Conservation (phyloP, 31 red algal species). For the Asparagopsis taxiformis region DNA sequence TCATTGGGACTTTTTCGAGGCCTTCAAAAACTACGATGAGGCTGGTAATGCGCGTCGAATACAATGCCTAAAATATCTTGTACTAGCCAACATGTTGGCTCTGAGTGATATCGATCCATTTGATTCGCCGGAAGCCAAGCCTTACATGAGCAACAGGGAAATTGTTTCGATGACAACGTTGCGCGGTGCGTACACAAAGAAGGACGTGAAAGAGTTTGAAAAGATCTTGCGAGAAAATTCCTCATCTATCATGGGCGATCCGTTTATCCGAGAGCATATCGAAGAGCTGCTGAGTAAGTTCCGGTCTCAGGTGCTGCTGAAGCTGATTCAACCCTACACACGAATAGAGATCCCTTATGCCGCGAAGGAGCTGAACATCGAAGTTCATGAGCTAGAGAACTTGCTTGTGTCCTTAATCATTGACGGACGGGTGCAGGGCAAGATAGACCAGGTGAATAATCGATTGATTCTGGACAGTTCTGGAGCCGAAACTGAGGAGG, state of each 20-base stretch:
- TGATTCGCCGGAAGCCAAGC: constrained; percentile 95
- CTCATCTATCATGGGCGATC: constrained; percentile 84
- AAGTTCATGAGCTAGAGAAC: constrained; percentile 84
- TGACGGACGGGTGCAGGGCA: constrained; percentile 81
- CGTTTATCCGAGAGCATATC: constrained; percentile 89
- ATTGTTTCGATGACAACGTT: constrained; percentile 90
- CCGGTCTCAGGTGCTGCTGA: constrained; percentile 82
- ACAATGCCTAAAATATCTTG: constrained; percentile 95
- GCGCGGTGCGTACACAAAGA: constrained; percentile 77
- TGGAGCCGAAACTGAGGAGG: constrained; percentile 19
- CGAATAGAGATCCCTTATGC: constrained; percentile 82
- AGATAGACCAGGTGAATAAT: constrained; percentile 93
- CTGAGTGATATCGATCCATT: constrained; percentile 93
- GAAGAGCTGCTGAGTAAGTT: constrained; percentile 79
- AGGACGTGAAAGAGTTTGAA: constrained; percentile 91
- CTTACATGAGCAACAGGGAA: constrained; percentile 90
- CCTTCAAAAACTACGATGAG: constrained; percentile 99
- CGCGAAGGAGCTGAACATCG: constrained; percentile 78
- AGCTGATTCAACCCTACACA: constrained; percentile 89
- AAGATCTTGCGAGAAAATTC: constrained; percentile 80
- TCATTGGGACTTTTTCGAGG: constrained; percentile 93
- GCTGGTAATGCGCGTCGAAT: constrained; percentile 85
- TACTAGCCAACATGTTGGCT: constrained; percentile 97
- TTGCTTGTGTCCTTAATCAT: constrained; percentile 90
- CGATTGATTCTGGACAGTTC: constrained; percentile 56